Conservation (phyloP, 2,329 filamentous ascomycete genomes). For the Tolypocladium tropicale region DNA sequence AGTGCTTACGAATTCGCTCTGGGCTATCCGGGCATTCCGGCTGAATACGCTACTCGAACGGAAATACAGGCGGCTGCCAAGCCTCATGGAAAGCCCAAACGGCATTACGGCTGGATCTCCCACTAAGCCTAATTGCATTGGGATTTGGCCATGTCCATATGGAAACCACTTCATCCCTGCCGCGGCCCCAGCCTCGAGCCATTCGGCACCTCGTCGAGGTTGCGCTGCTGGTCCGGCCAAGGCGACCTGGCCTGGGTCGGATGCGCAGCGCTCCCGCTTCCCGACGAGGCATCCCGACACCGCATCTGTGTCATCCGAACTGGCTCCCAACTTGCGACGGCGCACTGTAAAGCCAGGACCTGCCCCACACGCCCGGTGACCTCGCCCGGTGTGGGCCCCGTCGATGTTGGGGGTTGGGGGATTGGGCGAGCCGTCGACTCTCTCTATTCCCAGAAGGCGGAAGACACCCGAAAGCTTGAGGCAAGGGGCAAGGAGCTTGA, state of each 20-base stretch:
- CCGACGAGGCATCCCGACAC: not conserved
- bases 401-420: not conserved
- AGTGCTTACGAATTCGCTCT: no score
- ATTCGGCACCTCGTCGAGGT: not conserved
- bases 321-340: not conserved
- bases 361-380: not conserved
- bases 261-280: not conserved
- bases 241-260: not conserved
- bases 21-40: not conserved
- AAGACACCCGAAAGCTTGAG: not conserved
- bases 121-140: not conserved
- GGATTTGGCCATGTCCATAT: not conserved
- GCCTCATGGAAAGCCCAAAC: not conserved
- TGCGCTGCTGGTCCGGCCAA: not conserved
- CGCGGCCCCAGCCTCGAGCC: not conserved
- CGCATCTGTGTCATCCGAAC: not conserved
- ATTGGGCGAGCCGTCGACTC: not conserved
- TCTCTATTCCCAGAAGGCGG: not conserved
- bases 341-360: not conserved
- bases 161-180: not conserved
- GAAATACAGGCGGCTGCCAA: no score
- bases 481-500: not conserved
- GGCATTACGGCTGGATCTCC: no score
- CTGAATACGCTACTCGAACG: no score
- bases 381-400: not conserved